Percentiles rank a stretch among this genome's conserved stretches.
Conservation (phyloP, 345 rosid species). For the Populus tremula region DNA sequence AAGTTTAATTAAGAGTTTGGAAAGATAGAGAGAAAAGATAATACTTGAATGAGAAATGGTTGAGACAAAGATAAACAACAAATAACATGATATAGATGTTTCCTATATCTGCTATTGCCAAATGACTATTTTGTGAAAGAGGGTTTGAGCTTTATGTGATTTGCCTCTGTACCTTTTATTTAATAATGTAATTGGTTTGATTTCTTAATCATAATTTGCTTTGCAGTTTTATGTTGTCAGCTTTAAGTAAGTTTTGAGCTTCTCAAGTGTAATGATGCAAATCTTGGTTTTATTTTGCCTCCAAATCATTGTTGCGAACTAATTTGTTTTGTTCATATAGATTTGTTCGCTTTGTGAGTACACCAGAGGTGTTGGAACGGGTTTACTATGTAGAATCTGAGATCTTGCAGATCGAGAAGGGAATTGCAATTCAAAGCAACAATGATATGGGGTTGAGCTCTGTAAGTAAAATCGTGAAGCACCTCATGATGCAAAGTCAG, state of each 20-base stretch:
- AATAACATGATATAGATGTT: not conserved
- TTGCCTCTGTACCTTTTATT: not conserved
- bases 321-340: slow-evolving; percentile 36
- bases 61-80: not conserved
- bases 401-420: slow-evolving; percentile 88
- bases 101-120: not conserved
- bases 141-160: not conserved
- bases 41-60: not conserved
- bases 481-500: slow-evolving; percentile 10
- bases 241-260: not conserved
- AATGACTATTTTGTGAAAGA: not conserved
- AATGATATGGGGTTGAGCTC: slow-evolving; percentile 45
- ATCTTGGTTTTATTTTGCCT: not conserved
- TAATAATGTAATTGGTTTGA: not conserved
- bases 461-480: slow-evolving; percentile 42
- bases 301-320: slow-evolving; percentile 5
- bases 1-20: not conserved
- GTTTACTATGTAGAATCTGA: slow-evolving; percentile 80
- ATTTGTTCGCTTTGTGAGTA: slow-evolving; percentile 98
- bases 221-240: not conserved
- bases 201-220: not conserved
- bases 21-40: not conserved
- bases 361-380: slow-evolving; percentile 83
- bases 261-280: not conserved
- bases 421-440: slow-evolving; percentile 74